A percentile compares a stretch with the other conserved stretches of the same genome.
Evolutionary conservation across 192 early-diverging fungal species (phyloP).

Genomic region (Allomyces arbusculus): DNA sequence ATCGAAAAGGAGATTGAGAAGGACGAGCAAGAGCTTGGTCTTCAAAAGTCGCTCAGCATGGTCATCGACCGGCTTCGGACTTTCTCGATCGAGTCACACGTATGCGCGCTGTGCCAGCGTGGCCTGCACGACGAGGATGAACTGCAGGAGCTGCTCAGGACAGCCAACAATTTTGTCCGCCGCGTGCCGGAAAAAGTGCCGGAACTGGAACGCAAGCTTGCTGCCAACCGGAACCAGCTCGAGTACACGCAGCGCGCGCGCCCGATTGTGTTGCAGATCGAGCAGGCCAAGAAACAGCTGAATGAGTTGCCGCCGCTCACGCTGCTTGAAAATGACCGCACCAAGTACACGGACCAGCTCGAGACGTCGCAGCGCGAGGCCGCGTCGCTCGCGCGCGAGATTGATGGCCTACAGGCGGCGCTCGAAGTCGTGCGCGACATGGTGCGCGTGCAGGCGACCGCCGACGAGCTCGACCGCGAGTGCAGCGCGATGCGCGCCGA

Average conservation of each 20-base stretch:
- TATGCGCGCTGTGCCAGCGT: background rate
- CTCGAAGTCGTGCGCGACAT: conserved; percentile 14
- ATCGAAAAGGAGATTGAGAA: background rate
- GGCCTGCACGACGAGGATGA: conserved; percentile 7
- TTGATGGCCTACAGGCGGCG: conserved; percentile 15
- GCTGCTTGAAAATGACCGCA: no score
- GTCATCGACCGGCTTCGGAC: background rate
- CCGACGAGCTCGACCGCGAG: conserved; percentile 13
- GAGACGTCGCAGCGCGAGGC: no score
- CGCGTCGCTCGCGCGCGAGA: conserved; percentile 4
- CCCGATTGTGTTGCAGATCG: no score
- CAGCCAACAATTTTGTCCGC: no score
- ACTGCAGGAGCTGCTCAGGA: no score
- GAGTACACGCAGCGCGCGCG: no score
- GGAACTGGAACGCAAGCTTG: conserved; percentile 8
- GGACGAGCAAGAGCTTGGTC: background rate
- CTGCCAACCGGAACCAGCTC: no score
- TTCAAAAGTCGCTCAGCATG: background rate
- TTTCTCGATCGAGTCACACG: background rate
- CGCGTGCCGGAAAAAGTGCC: conserved; percentile 12
- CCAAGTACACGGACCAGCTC: no score
- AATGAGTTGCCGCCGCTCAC: no score
- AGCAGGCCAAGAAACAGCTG: no score
- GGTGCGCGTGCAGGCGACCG: conserved; percentile 18
- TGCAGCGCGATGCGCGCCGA: conserved; percentile 17